phyloP scores from a whole-genome alignment of 1,284 basidiomycete genomes.

The Limonomyces culmigenus region DNA sequence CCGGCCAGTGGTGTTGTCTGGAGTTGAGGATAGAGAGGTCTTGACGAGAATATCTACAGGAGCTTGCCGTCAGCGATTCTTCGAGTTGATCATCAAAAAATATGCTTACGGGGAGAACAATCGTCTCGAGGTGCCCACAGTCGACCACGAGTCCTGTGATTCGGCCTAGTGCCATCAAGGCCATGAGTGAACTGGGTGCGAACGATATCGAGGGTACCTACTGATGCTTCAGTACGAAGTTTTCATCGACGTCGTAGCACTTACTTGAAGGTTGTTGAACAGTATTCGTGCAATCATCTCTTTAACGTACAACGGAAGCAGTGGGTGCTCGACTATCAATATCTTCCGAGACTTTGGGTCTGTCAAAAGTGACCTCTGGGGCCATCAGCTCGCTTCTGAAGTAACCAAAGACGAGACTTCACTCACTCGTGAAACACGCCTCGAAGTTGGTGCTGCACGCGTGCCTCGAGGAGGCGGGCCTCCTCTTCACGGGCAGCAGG shows the following conservation, averaged over 20 bases:
- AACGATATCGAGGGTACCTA: constrained; percentile 90
- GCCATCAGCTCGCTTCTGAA: too few relatives aligned
- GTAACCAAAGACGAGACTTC: too few relatives aligned
- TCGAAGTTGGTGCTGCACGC: constrained; percentile 51
- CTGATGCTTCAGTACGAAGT: constrained; percentile 5
- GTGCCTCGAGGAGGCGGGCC: constrained; percentile 49
- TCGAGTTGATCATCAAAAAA: too few relatives aligned
- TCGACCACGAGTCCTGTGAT: constrained; percentile 90
- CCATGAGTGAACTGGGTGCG: constrained; percentile 71
- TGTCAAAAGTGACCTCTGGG: constrained; percentile 71
- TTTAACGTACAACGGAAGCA: constrained; percentile 76
- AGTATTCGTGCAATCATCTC: constrained; percentile 74
- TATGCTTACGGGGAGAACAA: constrained; percentile 72
- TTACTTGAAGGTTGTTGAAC: constrained; percentile 81
- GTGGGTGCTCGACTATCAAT: constrained; percentile 79
- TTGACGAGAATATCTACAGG: constrained; percentile 68
- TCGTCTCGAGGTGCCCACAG: constrained; percentile 81
- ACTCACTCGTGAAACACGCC: constrained; percentile 77
- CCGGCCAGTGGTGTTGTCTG: constrained; percentile 76
- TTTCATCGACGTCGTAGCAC: constrained; percentile 6
- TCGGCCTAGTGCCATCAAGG: constrained; percentile 71
- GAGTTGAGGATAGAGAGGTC: constrained; percentile 71
- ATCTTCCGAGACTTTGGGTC: constrained; percentile 91
- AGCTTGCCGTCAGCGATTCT: too few relatives aligned
- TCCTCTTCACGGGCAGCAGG: constrained; percentile 49